Evolutionary conservation across 2,329 filamentous ascomycete genomes (phyloP), one percentile per base, ranked within the genome.

Genomic region (Colletotrichum lentis): DNA sequence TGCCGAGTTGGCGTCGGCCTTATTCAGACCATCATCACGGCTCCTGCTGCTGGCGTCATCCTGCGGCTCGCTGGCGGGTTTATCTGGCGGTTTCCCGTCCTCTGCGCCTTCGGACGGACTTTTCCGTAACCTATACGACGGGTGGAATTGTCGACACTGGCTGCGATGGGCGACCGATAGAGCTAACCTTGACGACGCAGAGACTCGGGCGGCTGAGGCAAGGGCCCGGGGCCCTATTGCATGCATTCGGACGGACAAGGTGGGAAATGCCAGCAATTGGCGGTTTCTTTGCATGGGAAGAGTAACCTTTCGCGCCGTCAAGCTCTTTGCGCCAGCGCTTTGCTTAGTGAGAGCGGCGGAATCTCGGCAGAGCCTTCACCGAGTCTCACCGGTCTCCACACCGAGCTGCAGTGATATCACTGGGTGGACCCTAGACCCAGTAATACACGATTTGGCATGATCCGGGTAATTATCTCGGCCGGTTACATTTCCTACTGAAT

Each of bases 221-320:
- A 73, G 72, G 71, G 71, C 73, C 61, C 71, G 70, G 50, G 69
- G 69, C 73, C 73, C 69, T 67, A 70, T 69, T 53, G 60, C 55
- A 73, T 74, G 71, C 74, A 76, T 76, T 72, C 72, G 72, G 62
- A 72, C 58, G 37, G 54, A 57, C 31, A 47, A 53, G 52, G 41
- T 53, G 63, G 47, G 59, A 59, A 64, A 57, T 62, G 65, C 62
- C 70, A 70, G 54, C 58, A 66, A 69, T 71, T 69, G 69, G 62
- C 58, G 56, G 60, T 65, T 52, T 70, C 44, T 54, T 54, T 69
- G 50, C 50, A 52, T 39, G 52, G 67, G 49, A 61, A 52, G 35
- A 67, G 69, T 41, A 20, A 20, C 43, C 47, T 37, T 64, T 47
- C 43, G 49, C 22, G 18, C 43, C 35, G 20, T 43, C 20, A 35